A percentile compares a stretch with the other conserved stretches of the same genome.
Evolutionary conservation across 192 early-diverging fungal species (phyloP).

Genomic region (Ambispora gerdemannii): DNA sequence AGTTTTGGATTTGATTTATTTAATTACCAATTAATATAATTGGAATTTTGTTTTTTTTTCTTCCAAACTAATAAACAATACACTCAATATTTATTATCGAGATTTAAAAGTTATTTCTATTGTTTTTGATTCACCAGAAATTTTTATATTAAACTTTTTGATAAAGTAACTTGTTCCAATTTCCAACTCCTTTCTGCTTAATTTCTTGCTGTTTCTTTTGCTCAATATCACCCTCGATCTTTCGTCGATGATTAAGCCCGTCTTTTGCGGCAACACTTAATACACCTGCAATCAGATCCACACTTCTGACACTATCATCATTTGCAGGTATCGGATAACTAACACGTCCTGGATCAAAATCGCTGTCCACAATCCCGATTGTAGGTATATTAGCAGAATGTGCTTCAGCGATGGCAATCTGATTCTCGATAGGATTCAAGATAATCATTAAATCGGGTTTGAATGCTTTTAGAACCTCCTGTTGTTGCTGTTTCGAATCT

Average conservation of each 20-base stretch:
- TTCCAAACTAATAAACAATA: no score
- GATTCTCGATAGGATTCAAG: slow-evolving; percentile 80
- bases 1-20: no score
- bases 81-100: no score
- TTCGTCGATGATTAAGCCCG: slow-evolving; percentile 48
- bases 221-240: slow-evolving; percentile 37
- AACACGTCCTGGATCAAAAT: slow-evolving; percentile 80
- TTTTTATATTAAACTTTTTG: no score
- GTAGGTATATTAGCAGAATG: slow-evolving; percentile 77
- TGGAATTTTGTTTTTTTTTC: no score
- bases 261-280: slow-evolving; percentile 68
- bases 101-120: no score
- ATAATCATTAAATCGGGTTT: slow-evolving; percentile 82
- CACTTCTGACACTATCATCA: slow-evolving; percentile 78
- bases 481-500: slow-evolving; percentile 45
- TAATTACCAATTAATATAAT: no score
- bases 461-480: slow-evolving; percentile 44
- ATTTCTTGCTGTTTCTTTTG: no score
- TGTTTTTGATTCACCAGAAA: no score
- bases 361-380: slow-evolving; percentile 88
- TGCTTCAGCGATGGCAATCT: slow-evolving; percentile 77
- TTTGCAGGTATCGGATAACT: slow-evolving; percentile 94
- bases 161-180: no score
- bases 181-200: no score
- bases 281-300: slow-evolving; percentile 80